phyloP scores from a whole-genome alignment of 257 asterid species.

The Anisodus tanguticus region DNA sequence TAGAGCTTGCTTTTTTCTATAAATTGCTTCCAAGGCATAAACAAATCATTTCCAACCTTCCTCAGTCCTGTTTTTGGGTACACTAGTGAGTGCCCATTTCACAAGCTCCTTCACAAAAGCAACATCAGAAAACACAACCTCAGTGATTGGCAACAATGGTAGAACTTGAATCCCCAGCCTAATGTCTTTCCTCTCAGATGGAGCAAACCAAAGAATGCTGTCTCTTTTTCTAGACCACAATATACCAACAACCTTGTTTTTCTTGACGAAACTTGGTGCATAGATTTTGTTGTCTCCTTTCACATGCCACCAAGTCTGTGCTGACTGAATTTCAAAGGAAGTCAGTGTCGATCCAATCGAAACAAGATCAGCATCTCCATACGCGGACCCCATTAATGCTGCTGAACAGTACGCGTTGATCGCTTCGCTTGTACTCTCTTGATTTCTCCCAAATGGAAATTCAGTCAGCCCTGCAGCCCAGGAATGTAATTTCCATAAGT shows the following conservation, averaged over 20 bases:
- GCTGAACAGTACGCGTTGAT: constrained; percentile 91
- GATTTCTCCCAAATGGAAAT: constrained; percentile 88
- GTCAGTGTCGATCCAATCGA: constrained; percentile 66
- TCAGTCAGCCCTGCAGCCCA: constrained; percentile 97
- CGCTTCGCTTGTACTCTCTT: constrained; percentile 96
- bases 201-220: constrained; percentile 91
- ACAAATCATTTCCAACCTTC: constrained; percentile 97
- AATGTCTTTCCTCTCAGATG: constrained; percentile 76
- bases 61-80: constrained; percentile 66
- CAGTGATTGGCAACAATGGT: constrained; percentile 83
- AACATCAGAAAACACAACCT: constrained; percentile 69
- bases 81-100: constrained; percentile 70
- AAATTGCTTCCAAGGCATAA: constrained; percentile 77
- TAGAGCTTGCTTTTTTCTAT: constrained; percentile 59
- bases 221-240: constrained; percentile 90
- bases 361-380: constrained; percentile 81
- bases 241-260: constrained; percentile 82
- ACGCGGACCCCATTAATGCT: constrained; percentile 87
- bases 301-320: constrained; percentile 94
- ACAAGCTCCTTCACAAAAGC: constrained; percentile 66
- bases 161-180: constrained; percentile 79
- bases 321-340: constrained; percentile 76
- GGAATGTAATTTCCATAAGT: constrained; percentile 78
- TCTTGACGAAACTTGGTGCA: constrained; percentile 57
- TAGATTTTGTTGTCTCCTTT: constrained; percentile 53